Evolutionary conservation across 225 moss, liverwort and hornwort species (phyloP), one percentile per base, ranked within the genome.

Genomic region (Asterella californica): DNA sequence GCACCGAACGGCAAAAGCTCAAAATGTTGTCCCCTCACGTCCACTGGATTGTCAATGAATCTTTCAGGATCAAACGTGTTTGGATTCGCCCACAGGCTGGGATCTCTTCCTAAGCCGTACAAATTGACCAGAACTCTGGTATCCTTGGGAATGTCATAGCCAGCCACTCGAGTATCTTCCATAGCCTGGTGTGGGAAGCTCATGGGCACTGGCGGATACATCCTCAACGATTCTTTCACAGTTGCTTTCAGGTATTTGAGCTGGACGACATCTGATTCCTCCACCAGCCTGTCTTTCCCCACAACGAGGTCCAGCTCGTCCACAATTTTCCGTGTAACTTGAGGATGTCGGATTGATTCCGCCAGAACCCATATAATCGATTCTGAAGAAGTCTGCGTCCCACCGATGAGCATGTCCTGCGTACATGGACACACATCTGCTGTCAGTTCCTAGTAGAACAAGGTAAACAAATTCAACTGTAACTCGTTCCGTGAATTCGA

Each of bases 21-120:
- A 50, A 49, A 50, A 18, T 73, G 48, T 27, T 53, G 21, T 5
- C 73, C 73, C 11, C 25, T 48, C 0, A 73, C 14, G 9, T 73
- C 48, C 5, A 49, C 0, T 0, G 27, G 3, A 0, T 50, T 73
- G 2, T n/a, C 73, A 0, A 53, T 6, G 32, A 73, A 73, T 21
- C 73, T 73, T 4, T 73, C 73, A 12, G 73, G 73, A 32, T 73
- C 73, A 8, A 73, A 73, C 2, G 24, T 49, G 48, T 49, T 17
- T 4, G 73, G 73, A n/a, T 73, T 50, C 47, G 0, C 5, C 73
- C 73, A 73, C 14, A 49, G 2, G 2, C 0, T 27, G 0, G 73
- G 48, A 49, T 73, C 47, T 14, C 73, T 48, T 8, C 73, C 48
- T 0, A 73, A 0, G 8, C 48, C 73, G 22, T 73, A 53, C 5